Percentiles rank a stretch among this genome's conserved stretches.
Evolutionary conservation across 257 asterid genomes (phyloP).

Genomic region (Nicotiana tomentosiformis): DNA sequence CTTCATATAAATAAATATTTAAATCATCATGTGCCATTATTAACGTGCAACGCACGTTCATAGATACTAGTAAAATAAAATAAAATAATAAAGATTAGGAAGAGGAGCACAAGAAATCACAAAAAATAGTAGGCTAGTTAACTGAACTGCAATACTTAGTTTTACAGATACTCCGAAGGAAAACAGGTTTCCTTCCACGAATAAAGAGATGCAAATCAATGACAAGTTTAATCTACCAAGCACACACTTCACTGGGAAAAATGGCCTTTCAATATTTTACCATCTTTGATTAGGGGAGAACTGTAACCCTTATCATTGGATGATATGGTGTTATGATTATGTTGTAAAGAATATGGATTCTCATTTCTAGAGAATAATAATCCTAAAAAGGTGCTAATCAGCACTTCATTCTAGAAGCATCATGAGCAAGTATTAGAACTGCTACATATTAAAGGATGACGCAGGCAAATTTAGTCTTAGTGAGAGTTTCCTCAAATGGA

Average conservation of each 20-base stretch:
- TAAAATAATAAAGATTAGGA: neutral
- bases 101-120: neutral
- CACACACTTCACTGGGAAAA: neutral
- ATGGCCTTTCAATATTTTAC: neutral
- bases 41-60: no score
- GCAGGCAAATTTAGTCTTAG: neutral
- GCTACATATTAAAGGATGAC: neutral
- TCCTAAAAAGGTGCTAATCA: neutral
- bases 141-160: neutral
- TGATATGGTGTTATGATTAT: neutral
- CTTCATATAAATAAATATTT: no score
- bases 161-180: neutral
- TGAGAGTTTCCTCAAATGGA: neutral
- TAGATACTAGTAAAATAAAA: no score
- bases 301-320: neutral
- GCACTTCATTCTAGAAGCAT: neutral
- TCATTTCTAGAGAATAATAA: neutral
- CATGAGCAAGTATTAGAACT: neutral
- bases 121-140: neutral
- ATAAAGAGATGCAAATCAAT: neutral
- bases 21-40: no score
- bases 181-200: neutral
- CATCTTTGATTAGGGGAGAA: neutral
- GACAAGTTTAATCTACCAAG: neutral
- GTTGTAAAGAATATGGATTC: neutral